Percentiles rank a stretch among this genome's conserved stretches.
Conservation (phyloP, 768 basidiomycete species). For the Tulasnella sp. region DNA sequence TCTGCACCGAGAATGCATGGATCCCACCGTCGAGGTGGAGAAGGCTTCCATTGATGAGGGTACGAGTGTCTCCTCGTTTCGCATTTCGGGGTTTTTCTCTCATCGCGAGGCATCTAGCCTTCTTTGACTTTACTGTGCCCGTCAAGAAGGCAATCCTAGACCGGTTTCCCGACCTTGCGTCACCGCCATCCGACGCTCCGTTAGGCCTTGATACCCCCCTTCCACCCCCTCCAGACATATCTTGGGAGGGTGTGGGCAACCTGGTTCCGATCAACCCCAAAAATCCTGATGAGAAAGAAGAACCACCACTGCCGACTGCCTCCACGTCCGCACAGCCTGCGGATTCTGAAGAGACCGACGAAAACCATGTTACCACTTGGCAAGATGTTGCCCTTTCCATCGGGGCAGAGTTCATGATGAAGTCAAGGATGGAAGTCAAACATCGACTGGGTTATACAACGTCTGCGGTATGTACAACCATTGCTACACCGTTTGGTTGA, state of each 20-base stretch:
- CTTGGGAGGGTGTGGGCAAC: constrained; percentile 59
- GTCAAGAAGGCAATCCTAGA: constrained; percentile 72
- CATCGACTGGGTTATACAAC: constrained; percentile 84
- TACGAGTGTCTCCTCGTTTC: background rate
- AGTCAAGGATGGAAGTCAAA: constrained; percentile 63
- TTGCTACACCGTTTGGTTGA: background rate
- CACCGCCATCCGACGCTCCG: constrained; percentile 64
- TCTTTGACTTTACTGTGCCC: constrained; percentile 82
- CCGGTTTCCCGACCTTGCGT: constrained; percentile 70
- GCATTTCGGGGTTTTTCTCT: background rate
- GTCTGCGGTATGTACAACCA: constrained; percentile 62
- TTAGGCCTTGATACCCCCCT: constrained; percentile 71
- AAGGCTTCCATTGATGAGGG: constrained; percentile 94
- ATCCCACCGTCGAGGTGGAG: constrained; percentile 86
- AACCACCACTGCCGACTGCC: background rate
- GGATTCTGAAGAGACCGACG: constrained; percentile 20
- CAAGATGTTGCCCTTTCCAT: constrained; percentile 88
- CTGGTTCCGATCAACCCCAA: constrained; percentile 49
- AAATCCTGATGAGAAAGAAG: background rate
- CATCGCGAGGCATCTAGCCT: constrained; percentile 47
- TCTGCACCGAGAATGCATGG: constrained; percentile 67
- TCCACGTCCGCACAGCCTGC: background rate
- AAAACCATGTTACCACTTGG: constrained; percentile 55
- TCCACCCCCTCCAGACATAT: constrained; percentile 57
- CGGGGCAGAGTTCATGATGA: constrained; percentile 81